Evolutionary conservation across 73 alveolate species (phyloP).

Genomic region (Paramecium primaurelia): DNA sequence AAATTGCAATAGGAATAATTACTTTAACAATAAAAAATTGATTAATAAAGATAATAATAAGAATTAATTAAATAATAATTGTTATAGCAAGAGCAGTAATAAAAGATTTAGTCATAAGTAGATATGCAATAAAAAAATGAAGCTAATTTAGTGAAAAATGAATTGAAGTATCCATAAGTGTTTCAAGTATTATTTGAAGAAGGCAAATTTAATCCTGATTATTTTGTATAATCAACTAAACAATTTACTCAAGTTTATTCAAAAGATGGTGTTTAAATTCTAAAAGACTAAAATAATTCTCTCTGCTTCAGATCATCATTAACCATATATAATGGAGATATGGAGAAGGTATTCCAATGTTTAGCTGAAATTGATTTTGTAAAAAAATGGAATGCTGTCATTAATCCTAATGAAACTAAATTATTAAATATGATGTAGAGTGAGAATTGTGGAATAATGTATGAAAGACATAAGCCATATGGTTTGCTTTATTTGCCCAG

Average conservation of each 20-base stretch:
- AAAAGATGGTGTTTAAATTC: not conserved
- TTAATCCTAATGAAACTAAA: conserved; percentile 1
- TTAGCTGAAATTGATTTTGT: conserved; percentile 27
- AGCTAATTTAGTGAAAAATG: not conserved
- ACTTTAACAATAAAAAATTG: not conserved
- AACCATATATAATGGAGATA: not conserved
- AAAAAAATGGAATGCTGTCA: conserved; percentile 44
- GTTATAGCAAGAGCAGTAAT: not conserved
- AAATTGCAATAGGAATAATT: not conserved
- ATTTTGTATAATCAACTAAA: not conserved
- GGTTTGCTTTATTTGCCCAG: conserved; percentile 54
- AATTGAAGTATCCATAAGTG: not conserved
- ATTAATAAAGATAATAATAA: not conserved
- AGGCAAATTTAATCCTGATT: not conserved
- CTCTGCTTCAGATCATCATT: not conserved
- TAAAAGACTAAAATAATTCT: not conserved
- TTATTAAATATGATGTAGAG: conserved; percentile 32
- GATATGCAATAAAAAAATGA: not conserved
- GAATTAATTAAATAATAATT: not conserved
- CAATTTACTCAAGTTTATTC: not conserved
- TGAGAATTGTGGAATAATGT: conserved; percentile 43
- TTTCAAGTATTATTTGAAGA: not conserved
- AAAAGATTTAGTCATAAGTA: not conserved
- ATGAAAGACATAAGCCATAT: conserved; percentile 52
- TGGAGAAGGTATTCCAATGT: not conserved